These are phyloP conservation scores for Avena atlantica DNA, from an alignment of 176 grass and related monocot genomes.

Conservation along the genomic window DNA sequence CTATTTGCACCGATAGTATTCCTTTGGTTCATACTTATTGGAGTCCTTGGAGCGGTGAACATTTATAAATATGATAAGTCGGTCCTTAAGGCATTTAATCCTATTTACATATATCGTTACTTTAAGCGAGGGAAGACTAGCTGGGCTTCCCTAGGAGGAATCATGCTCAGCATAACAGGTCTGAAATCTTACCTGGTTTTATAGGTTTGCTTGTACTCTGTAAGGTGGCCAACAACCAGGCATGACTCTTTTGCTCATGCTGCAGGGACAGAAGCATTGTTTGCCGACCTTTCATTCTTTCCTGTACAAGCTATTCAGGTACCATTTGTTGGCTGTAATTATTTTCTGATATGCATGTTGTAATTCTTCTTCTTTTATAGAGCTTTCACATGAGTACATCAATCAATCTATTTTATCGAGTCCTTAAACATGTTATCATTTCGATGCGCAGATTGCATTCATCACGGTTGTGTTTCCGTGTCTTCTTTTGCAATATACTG, in stretches of 20 bases:
- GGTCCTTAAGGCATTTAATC: slow-evolving; percentile 84
- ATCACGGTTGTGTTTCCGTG: slow-evolving; percentile 79
- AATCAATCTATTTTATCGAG: not conserved
- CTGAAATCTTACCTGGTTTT: not conserved
- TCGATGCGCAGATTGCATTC: slow-evolving; percentile 74
- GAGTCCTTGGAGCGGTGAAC: slow-evolving; percentile 70
- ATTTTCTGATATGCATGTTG: slow-evolving; percentile 1
- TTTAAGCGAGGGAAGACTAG: slow-evolving; percentile 59
- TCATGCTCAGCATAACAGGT: slow-evolving; percentile 96
- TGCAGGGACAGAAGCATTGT: slow-evolving; percentile 90
- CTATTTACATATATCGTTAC: slow-evolving; percentile 68
- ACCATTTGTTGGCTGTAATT: slow-evolving; percentile 10
- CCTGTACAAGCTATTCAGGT: slow-evolving; percentile 87
- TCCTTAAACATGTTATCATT: slow-evolving; percentile 11
- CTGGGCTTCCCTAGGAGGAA: slow-evolving; percentile 91
- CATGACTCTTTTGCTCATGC: slow-evolving; percentile 12
- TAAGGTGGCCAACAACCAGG: not conserved
- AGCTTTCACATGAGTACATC: slow-evolving; percentile 14
- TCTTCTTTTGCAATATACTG: slow-evolving; percentile 90
- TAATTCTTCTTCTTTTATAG: not conserved
- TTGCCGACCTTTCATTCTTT: slow-evolving; percentile 89
- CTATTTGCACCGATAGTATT: slow-evolving; percentile 89
- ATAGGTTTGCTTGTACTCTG: not conserved
- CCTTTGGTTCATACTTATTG: slow-evolving; percentile 85
- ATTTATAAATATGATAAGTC: slow-evolving; percentile 71